Base-by-base conservation (phyloP, 2,329 filamentous ascomycete genomes). In the Penicillium hordei region DNA sequence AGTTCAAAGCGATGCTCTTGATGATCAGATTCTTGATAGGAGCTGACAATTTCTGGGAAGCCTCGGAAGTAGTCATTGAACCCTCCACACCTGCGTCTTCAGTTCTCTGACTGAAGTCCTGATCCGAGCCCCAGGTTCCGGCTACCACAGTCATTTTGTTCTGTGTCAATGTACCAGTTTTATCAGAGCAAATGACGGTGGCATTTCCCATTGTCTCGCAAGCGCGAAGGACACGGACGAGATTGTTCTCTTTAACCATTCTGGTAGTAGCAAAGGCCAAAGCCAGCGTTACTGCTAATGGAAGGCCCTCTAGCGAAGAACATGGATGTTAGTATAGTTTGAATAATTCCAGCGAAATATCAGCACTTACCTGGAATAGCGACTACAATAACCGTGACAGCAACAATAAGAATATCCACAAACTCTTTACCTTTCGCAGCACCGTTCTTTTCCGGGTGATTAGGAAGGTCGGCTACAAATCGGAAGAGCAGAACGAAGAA, bases 401-500 rank as follows among this genome's bases (percentile, higher is more conserved):
- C 88, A 44, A 90, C 86, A 62, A 92, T 91, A 66, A 92, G 85
- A 59, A 91, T 90, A 59, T 88, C 83, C 64, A 91, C 81, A 67
- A 91, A 91, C 52, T 84, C 81, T 68, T 93, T 90, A 9, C 89
- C 92, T 77, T 95, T 96, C 52, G 86, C 74, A 3, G 90, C 86
- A 3, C 91, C 81, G 0, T 82, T 82, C 15, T 10, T 54, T 1
- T 76, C 76, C 4, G 69, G 62, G 57, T 84, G 80, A 19, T 74
- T 77, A 54, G 75, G 82, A 3, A 96, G 82, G 13, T 85, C 78
- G 48, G 87, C 90, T 10, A 94, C 79, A 70, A 96, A 97, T 67
- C 91, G 85, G 77, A 96, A 93, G 68, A 96, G 85, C 15, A 96
- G 81, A 45, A 95, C 89, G 46, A 93, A 81, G 76, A 97, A 96